Conservation (phyloP, 306 rosid genomes). For the Quercus agrifolia region DNA sequence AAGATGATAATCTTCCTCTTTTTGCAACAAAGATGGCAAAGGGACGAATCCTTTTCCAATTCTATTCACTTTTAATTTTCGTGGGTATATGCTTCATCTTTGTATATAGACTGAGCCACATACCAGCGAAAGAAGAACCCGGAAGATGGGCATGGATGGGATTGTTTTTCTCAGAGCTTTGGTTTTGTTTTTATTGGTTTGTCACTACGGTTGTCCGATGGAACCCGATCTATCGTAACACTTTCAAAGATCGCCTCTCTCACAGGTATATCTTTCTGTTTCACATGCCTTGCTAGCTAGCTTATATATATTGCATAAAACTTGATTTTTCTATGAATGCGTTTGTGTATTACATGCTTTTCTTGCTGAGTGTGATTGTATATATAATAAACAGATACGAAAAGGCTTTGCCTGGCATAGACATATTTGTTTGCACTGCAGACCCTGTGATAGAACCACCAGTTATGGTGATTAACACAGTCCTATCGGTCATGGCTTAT, state of each 20-base stretch:
- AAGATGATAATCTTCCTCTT: slow-evolving; percentile 2
- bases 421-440: background rate
- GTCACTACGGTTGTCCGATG: background rate
- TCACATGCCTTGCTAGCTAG: background rate
- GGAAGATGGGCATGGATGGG: slow-evolving; percentile 8
- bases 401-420: background rate
- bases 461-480: background rate
- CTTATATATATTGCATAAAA: no score
- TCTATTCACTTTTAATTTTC: slow-evolving; percentile 43
- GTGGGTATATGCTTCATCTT: slow-evolving; percentile 59
- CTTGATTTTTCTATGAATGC: no score
- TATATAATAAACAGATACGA: background rate
- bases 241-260: slow-evolving; percentile 13
- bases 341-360: background rate
- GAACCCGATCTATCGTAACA: background rate
- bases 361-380: background rate
- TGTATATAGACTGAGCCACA: slow-evolving; percentile 10
- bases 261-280: background rate
- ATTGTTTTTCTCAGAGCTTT: slow-evolving; percentile 6
- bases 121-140: background rate
- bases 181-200: slow-evolving; percentile 8
- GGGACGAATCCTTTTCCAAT: slow-evolving; percentile 39
- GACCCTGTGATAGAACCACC: background rate
- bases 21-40: background rate
- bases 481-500: background rate